Percentiles rank a stretch among this genome's conserved stretches.
These are phyloP conservation scores for Ogataea naganishii DNA, from an alignment of 805 yeast genomes.

Conservation along the genomic window DNA sequence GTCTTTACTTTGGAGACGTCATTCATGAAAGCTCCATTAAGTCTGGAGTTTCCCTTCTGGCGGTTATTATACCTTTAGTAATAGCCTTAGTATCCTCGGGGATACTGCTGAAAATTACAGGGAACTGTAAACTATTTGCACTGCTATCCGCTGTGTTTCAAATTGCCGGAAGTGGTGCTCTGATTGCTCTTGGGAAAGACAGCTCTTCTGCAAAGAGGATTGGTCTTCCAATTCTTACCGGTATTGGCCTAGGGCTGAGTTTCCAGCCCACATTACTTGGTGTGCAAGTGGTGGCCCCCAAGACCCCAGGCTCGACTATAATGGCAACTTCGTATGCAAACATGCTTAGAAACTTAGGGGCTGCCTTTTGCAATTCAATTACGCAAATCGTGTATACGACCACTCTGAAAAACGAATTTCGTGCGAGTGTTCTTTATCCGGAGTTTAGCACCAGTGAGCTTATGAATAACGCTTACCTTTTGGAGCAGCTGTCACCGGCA, in stretches of 20 bases:
- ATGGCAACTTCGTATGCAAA: constrained; percentile 36
- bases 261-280: constrained; percentile 36
- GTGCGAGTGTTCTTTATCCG: no score
- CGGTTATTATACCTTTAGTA: constrained; percentile 32
- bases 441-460: no score
- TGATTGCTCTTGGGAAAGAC: constrained; percentile 30
- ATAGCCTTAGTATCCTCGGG: constrained; percentile 31
- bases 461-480: no score
- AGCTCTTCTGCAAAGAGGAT: constrained; percentile 28
- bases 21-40: constrained; percentile 30
- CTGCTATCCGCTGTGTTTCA: constrained; percentile 26
- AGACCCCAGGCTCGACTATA: constrained; percentile 39
- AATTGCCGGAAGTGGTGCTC: constrained; percentile 35
- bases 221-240: constrained; percentile 37
- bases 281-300: constrained; percentile 42
- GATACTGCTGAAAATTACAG: constrained; percentile 26
- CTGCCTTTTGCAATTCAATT: constrained; percentile 34
- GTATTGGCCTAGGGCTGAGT: constrained; percentile 35
- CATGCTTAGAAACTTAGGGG: constrained; percentile 36
- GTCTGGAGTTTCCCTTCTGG: constrained; percentile 38
- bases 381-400: constrained; percentile 32
- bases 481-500: no score
- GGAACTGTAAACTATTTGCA: constrained; percentile 32
- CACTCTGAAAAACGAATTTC: constrained; percentile 17
- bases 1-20: constrained; percentile 44